A percentile compares a stretch with the other conserved stretches of the same genome.
Evolutionary conservation across 2,329 filamentous ascomycete genomes (phyloP).

Genomic region (Aspergillus tubingensis): DNA sequence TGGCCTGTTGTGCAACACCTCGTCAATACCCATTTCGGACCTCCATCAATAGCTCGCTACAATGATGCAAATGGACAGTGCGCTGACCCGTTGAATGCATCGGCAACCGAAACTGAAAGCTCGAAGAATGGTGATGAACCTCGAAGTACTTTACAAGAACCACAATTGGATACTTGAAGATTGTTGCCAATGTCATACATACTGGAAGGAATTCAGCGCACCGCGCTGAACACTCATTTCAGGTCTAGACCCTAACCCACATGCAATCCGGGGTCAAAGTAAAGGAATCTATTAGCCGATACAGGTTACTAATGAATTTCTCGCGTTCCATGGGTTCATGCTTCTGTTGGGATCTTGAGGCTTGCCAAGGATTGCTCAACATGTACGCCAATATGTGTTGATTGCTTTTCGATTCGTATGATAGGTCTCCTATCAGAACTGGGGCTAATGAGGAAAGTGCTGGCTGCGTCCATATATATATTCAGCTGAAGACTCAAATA

Average conservation of each 20-base stretch:
- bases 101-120: not conserved
- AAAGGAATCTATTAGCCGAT: not conserved
- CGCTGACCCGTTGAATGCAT: not conserved
- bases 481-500: no score
- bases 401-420: no score
- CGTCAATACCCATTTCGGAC: constrained; percentile 90
- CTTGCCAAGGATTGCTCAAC: no score
- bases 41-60: constrained; percentile 65
- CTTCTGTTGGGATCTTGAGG: constrained; percentile 20
- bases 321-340: not conserved
- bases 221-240: not conserved
- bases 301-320: not conserved
- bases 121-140: not conserved
- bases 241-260: not conserved
- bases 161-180: not conserved
- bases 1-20: constrained; percentile 97
- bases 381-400: no score
- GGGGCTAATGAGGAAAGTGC: no score
- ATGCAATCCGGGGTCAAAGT: not conserved
- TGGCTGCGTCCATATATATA: no score
- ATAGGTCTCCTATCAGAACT: no score
- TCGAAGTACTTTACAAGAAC: not conserved
- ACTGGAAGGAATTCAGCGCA: not conserved
- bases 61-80: constrained; percentile 53
- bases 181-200: not conserved